Conservation (phyloP, 2,329 filamentous ascomycete genomes). For the Tolypocladium nubicola region DNA sequence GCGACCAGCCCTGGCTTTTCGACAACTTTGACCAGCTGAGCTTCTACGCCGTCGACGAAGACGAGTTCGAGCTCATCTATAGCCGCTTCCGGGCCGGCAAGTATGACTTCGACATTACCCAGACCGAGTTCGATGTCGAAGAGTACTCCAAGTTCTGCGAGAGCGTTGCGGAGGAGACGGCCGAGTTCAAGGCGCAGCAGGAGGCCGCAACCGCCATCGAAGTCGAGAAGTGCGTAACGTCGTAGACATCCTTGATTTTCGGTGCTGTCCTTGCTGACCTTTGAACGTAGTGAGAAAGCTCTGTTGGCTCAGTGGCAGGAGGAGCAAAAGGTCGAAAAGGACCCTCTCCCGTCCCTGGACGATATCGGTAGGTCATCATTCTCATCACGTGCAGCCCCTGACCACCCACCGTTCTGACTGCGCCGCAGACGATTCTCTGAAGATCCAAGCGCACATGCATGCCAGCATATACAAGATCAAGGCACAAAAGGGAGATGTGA, state of each 20-base stretch:
- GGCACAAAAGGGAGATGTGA: constrained; percentile 26
- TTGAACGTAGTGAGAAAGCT: constrained; percentile 5
- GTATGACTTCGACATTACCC: constrained; percentile 13
- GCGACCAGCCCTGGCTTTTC: constrained; percentile 20
- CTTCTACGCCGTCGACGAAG: constrained; percentile 17
- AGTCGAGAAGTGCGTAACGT: constrained; percentile 12
- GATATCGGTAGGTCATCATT: neutral
- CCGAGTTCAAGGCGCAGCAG: constrained; percentile 4
- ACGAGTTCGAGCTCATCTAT: constrained; percentile 16
- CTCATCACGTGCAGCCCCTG: neutral
- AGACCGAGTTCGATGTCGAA: constrained; percentile 16
- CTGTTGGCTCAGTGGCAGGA: constrained; percentile 17
- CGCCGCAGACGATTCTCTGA: constrained; percentile 17
- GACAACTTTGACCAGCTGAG: constrained; percentile 21
- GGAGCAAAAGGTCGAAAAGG: constrained; percentile 9
- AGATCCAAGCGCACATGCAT: constrained; percentile 9
- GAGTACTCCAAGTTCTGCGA: constrained; percentile 5
- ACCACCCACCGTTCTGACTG: neutral
- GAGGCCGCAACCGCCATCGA: constrained; percentile 7
- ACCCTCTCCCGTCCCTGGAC: neutral
- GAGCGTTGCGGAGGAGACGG: constrained; percentile 7
- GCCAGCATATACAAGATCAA: constrained; percentile 45
- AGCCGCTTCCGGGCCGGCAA: constrained; percentile 15
- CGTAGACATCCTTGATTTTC: neutral
- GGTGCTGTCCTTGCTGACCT: neutral